Conservation (phyloP, 805 yeast genomes). For the Candida oleophila region DNA sequence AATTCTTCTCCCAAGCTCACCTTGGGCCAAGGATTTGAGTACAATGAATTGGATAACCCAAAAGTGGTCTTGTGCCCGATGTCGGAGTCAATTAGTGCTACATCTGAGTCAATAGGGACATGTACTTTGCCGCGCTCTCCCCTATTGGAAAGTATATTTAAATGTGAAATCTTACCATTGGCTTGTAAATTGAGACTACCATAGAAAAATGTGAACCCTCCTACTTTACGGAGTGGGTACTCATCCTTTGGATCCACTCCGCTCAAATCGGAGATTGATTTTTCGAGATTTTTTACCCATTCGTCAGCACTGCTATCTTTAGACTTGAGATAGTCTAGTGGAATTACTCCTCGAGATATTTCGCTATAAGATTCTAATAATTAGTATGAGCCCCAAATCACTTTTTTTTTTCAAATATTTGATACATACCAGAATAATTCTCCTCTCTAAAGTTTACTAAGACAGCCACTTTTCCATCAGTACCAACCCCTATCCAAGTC, state of each 20-base stretch:
- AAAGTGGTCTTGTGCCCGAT: conserved; percentile 35
- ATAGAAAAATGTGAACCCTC: conserved; percentile 63
- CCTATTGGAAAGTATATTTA: conserved; percentile 51
- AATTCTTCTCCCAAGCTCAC: conserved; percentile 48
- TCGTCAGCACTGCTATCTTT: conserved; percentile 28
- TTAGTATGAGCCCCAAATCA: conserved; percentile 11
- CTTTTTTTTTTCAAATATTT: neutral
- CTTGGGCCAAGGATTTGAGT: conserved; percentile 73
- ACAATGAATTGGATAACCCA: conserved; percentile 70
- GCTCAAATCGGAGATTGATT: neutral
- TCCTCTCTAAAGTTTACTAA: conserved; percentile 72
- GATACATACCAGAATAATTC: conserved; percentile 15
- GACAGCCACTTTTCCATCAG: conserved; percentile 61
- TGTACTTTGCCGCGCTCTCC: conserved; percentile 40
- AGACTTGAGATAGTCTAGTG: conserved; percentile 44
- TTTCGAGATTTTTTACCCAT: conserved; percentile 43
- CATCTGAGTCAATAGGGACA: conserved; percentile 3
- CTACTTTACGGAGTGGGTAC: conserved; percentile 35
- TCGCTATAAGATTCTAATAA: conserved; percentile 17
- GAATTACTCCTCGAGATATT: conserved; percentile 54
- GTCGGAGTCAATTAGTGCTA: conserved; percentile 14
- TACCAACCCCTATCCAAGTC: conserved; percentile 84
- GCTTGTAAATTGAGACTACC: conserved; percentile 42
- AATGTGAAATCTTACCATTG: conserved; percentile 27
- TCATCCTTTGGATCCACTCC: neutral